Base-by-base conservation (phyloP, 2,329 filamentous ascomycete genomes). In the Colletotrichum endophyticum region DNA sequence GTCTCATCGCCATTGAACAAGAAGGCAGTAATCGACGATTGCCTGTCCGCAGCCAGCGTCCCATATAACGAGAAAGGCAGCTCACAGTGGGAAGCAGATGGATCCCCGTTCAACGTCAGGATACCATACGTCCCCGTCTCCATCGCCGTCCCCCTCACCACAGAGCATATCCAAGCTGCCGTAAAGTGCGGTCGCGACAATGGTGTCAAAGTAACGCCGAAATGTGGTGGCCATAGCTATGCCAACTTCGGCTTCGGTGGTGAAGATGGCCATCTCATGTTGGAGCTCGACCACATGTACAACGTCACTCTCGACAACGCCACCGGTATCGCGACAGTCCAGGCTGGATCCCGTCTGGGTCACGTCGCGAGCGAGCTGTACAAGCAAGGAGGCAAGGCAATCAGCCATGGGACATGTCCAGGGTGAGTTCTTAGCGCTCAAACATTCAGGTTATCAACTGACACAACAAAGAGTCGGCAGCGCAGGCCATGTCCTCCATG, bases 191-290 rank as follows among this genome's bases (percentile, higher is more conserved):
- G 88, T 2, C 80, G 80, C 2, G 78, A 84, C 28, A 77, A 81
- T 59, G 82, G 82, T 13, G 81, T 89, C 30, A 88, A 89, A 64
- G 87, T 91, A 4, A 89, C 89, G 59, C 84, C 89, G 5, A 87
- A 87, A 75, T 85, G 86, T 49, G 90, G 90, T 15, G 90, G 90
- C 0, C 90, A 91, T 79, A 88, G 86, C 56, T 91, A 90, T 80
- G 90, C 84, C 1, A 90, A 88, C 53, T 89, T 86, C 71, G 87
- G 88, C 75, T 83, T 83, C 13, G 86, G 86, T 2, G 86, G 86
- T 5, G 81, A 83, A 27, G 82, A 87, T 77, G 86, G 86, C 1
- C 84, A 84, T 15, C 79, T 88, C 19, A 82, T 88, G 16, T 79
- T 89, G 34, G 83, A 86, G 61, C 76, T 88, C 32, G 83, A 87